Evolutionary conservation across 1,139 yeast genomes (phyloP).

Genomic region (Pichia sp.): DNA sequence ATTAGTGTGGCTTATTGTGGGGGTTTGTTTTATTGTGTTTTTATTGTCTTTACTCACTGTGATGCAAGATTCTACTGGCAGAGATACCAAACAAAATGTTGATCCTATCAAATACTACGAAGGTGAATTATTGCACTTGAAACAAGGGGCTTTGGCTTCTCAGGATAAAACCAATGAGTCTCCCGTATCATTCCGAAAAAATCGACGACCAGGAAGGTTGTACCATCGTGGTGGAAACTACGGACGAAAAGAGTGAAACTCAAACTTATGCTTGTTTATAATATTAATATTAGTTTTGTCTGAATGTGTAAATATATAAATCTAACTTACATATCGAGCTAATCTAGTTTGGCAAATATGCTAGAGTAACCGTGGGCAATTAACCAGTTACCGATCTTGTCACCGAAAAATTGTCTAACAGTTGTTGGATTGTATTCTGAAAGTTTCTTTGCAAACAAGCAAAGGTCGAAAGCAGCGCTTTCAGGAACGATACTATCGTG

Average conservation of each 20-base stretch:
- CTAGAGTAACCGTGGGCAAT: slow-evolving; percentile 19
- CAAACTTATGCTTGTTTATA: not conserved
- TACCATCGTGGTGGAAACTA: slow-evolving; percentile 20
- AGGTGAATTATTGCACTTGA: not conserved
- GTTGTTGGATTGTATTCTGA: slow-evolving; percentile 26
- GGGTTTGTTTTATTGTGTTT: not conserved
- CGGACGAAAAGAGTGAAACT: slow-evolving; percentile 5
- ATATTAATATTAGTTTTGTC: not conserved
- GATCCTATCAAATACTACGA: not conserved
- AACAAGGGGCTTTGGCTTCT: not conserved
- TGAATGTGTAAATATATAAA: not conserved
- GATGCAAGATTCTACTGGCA: not conserved
- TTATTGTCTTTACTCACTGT: not conserved
- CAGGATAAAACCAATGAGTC: no score
- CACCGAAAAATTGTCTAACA: slow-evolving; percentile 29
- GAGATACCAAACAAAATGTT: not conserved
- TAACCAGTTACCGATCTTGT: slow-evolving; percentile 25
- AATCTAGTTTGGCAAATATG: not conserved
- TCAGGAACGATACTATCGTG: slow-evolving; percentile 71
- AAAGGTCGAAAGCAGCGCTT: slow-evolving; percentile 64
- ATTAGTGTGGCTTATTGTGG: not conserved
- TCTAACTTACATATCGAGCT: not conserved
- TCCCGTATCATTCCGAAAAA: not conserved
- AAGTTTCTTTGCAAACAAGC: slow-evolving; percentile 41
- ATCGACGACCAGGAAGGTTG: slow-evolving; percentile 12